phyloP scores from a whole-genome alignment of 1,139 yeast genomes.

The Hyphopichia buzzinii region DNA sequence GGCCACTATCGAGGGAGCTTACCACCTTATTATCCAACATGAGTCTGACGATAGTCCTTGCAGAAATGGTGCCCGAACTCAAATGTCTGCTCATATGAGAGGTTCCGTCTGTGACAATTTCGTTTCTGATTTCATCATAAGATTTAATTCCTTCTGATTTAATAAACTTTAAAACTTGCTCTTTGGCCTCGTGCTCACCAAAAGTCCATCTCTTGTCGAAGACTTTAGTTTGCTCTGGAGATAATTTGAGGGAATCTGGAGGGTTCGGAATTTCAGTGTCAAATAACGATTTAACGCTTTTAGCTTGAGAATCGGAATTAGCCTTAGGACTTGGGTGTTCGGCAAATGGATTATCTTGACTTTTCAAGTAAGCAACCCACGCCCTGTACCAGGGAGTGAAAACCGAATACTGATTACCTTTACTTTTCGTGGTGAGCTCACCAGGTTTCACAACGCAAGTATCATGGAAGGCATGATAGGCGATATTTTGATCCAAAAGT shows the following conservation, averaged over 20 bases:
- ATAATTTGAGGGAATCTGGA: neutral
- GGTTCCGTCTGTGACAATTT: slow-evolving; percentile 27
- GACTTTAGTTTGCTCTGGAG: slow-evolving; percentile 6
- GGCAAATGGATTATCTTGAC: slow-evolving; percentile 1
- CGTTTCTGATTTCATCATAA: slow-evolving; percentile 29
- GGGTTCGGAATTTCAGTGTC: slow-evolving; percentile 5
- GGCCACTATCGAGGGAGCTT: slow-evolving; percentile 23
- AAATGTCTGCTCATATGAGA: slow-evolving; percentile 47
- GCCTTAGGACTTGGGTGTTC: neutral
- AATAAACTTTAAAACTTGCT: slow-evolving; percentile 28
- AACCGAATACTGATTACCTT: slow-evolving; percentile 48
- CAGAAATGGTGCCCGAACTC: slow-evolving; percentile 45
- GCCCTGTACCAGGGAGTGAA: slow-evolving; percentile 54
- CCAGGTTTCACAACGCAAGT: slow-evolving; percentile 50
- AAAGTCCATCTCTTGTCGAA: slow-evolving; percentile 27
- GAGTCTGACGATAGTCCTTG: slow-evolving; percentile 34
- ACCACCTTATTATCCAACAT: slow-evolving; percentile 21
- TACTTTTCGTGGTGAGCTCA: slow-evolving; percentile 33
- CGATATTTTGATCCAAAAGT: slow-evolving; percentile 14
- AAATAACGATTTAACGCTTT: slow-evolving; percentile 9
- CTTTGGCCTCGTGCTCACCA: slow-evolving; percentile 37
- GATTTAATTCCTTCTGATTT: slow-evolving; percentile 20
- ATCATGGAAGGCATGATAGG: slow-evolving; percentile 40
- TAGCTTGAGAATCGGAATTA: neutral
- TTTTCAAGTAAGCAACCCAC: slow-evolving; percentile 35